Conservation (phyloP, 2,329 filamentous ascomycete genomes). For the Graphilbum fragrans region DNA sequence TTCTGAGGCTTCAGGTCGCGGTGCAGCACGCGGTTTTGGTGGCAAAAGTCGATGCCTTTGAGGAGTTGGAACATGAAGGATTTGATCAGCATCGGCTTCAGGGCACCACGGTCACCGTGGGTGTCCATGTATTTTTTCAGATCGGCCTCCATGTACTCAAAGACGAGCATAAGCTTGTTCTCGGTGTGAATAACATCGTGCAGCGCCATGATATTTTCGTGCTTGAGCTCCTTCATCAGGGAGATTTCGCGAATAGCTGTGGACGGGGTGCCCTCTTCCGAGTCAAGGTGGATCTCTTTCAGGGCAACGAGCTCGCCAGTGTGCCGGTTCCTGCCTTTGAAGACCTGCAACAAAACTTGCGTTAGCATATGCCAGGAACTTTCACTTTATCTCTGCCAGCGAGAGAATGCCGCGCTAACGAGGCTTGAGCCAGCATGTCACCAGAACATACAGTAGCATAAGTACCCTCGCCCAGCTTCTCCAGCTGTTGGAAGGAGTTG, state of each 20-base stretch:
- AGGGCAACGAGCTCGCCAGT: conserved; percentile 93
- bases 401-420: too few species aligned
- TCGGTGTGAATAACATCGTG: conserved; percentile 99
- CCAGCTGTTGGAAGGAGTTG: conserved; percentile 97
- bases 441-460: conserved; percentile 73
- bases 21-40: conserved; percentile 92
- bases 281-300: conserved; percentile 98
- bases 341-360: too few species aligned
- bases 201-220: conserved; percentile 93
- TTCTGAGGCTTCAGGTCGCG: conserved; percentile 95
- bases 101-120: conserved; percentile 73
- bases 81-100: conserved; percentile 87
- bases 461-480: conserved; percentile 96
- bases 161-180: conserved; percentile 99
- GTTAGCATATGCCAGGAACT: too few species aligned
- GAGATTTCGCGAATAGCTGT: conserved; percentile 98
- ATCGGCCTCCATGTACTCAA: conserved; percentile 98
- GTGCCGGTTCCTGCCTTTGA: conserved; percentile 91
- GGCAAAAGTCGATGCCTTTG: conserved; percentile 92
- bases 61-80: conserved; percentile 98
- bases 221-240: conserved; percentile 98
- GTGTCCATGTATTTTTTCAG: conserved; percentile 98
- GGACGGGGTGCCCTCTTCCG: conserved; percentile 92
- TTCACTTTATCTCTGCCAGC: too few species aligned
- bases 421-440: too few species aligned